A percentile compares a stretch with the other conserved stretches of the same genome.
phyloP scores from a whole-genome alignment of 306 rosid genomes.

The Cicer yamashitae region DNA sequence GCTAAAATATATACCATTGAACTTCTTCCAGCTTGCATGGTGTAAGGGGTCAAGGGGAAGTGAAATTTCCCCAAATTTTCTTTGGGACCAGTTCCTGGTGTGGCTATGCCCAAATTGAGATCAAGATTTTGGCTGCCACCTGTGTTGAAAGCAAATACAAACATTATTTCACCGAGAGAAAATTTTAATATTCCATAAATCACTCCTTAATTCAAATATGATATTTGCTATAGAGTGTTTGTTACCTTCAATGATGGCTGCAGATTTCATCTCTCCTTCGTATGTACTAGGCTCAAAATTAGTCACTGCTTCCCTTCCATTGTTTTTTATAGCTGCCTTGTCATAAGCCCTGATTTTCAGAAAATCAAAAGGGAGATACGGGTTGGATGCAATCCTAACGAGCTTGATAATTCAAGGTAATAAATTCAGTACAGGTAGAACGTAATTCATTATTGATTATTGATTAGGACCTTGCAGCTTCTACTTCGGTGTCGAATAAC shows the following conservation, averaged over 20 bases:
- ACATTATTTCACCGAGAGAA: slow-evolving; percentile 25
- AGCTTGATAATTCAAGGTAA: slow-evolving; percentile 73
- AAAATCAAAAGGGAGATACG: slow-evolving; percentile 72
- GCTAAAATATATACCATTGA: slow-evolving; percentile 61
- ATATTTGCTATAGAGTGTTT: not conserved
- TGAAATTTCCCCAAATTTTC: slow-evolving; percentile 58
- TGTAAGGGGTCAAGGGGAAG: slow-evolving; percentile 54
- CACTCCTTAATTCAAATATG: slow-evolving; percentile 3
- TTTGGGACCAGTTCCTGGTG: slow-evolving; percentile 57
- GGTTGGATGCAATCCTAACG: slow-evolving; percentile 74
- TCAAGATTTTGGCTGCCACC: slow-evolving; percentile 78
- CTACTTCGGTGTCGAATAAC: slow-evolving; percentile 99
- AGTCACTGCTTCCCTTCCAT: slow-evolving; percentile 96
- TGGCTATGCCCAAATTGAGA: slow-evolving; percentile 84
- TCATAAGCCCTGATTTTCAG: slow-evolving; percentile 97
- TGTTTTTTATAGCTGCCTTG: slow-evolving; percentile 93
- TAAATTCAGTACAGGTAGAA: slow-evolving; percentile 78
- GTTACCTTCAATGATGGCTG: slow-evolving; percentile 64
- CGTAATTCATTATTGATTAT: slow-evolving; percentile 67
- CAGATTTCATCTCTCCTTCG: slow-evolving; percentile 66
- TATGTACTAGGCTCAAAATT: slow-evolving; percentile 94
- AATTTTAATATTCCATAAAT: not conserved
- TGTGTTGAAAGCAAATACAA: slow-evolving; percentile 43
- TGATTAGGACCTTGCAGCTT: slow-evolving; percentile 99
- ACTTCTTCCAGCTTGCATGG: slow-evolving; percentile 52